Evolutionary conservation across 768 basidiomycete genomes (phyloP), one percentile per base, ranked within the genome.

Genomic region (Rhodotorula babjevae): DNA sequence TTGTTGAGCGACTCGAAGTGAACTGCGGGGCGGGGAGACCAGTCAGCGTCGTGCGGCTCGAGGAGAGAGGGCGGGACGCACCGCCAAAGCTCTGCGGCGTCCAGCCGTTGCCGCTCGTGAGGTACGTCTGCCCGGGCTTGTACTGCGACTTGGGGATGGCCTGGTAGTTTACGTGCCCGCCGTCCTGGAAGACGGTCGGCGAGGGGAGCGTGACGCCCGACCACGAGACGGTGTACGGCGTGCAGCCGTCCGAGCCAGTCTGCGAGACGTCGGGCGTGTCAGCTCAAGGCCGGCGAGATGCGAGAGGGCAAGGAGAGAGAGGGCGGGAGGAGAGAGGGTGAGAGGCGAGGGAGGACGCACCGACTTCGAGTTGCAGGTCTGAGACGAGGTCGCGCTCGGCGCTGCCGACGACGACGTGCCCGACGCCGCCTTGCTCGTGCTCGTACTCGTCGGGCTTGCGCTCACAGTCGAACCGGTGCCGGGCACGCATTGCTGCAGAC

Each of bases 1-100:
- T 63, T 63, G 62, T 69, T 69, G 40, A 61, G 47, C n/a, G 47
- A 40, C 52, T 68, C 67, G 49, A 68, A 68, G 49, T 68, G 58
- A 36, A 52, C 50, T 52, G 50, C 50, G 49, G 21, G 36, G n/a
- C 42, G 21, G 18, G n/a, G 8, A 49, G 31, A 16, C 50, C 9
- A 11, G n/a, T 46, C 29, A 52, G 62, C 33, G 16, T 0, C 9
- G 15, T 0, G 33, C 12, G 6, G 2, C 29, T 49, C 19, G 46
- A 8, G 61, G 44, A n/a, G 61, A 2, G 52, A 61, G 27, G 29
- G 59, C 52, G 53, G 55, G 16, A 55, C 55, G 40, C 50, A 61
- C 40, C 56, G 6, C 64, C 64, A 29, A 65, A 65, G 31, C 21
- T 25, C 56, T 64, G 52, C 40, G 63, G 53, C 27, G 63, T 55